A percentile compares a stretch with the other conserved stretches of the same genome.
Conservation (phyloP, 768 basidiomycete genomes). For the Melanogaster broomeanus region DNA sequence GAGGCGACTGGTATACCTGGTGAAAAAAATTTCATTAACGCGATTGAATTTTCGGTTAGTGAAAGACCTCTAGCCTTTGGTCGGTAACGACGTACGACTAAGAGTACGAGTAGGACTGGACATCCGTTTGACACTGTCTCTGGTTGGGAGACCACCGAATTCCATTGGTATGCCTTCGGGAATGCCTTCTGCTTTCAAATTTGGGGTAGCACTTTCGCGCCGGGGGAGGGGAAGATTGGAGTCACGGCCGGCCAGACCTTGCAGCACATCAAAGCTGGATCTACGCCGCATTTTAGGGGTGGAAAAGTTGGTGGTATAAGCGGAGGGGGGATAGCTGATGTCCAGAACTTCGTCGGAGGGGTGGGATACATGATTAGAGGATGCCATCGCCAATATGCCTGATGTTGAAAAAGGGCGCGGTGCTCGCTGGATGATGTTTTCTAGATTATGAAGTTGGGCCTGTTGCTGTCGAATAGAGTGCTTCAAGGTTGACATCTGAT, state of each 20-base stretch:
- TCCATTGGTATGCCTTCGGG: constrained; percentile 72
- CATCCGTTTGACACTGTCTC: constrained; percentile 47
- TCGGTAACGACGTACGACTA: constrained; percentile 61
- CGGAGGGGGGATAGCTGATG: constrained; percentile 32
- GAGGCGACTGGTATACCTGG: constrained; percentile 76
- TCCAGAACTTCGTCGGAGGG: constrained; percentile 37
- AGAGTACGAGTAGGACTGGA: constrained; percentile 77
- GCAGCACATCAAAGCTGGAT: constrained; percentile 72
- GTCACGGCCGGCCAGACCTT: constrained; percentile 72
- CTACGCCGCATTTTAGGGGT: constrained; percentile 57
- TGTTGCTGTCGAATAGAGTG: constrained; percentile 84
- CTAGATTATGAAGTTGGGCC: constrained; percentile 71
- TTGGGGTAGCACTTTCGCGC: constrained; percentile 44
- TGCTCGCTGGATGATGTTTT: constrained; percentile 65
- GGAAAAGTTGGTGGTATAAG: constrained; percentile 34
- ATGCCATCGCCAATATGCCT: constrained; percentile 38
- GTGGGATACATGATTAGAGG: constrained; percentile 40
- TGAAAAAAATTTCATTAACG: constrained; percentile 26
- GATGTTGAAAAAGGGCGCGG: constrained; percentile 61
- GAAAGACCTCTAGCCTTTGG: constrained; percentile 21
- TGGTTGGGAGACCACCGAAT: constrained; percentile 44
- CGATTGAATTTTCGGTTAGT: constrained; percentile 17
- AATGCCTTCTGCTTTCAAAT: constrained; percentile 54
- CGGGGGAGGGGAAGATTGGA: constrained; percentile 72
- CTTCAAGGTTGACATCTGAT: constrained; percentile 79